Percentiles rank a stretch among this genome's conserved stretches.
These are phyloP conservation scores for Suillus ampliporus DNA, from an alignment of 768 basidiomycete genomes.

Conservation along the genomic window DNA sequence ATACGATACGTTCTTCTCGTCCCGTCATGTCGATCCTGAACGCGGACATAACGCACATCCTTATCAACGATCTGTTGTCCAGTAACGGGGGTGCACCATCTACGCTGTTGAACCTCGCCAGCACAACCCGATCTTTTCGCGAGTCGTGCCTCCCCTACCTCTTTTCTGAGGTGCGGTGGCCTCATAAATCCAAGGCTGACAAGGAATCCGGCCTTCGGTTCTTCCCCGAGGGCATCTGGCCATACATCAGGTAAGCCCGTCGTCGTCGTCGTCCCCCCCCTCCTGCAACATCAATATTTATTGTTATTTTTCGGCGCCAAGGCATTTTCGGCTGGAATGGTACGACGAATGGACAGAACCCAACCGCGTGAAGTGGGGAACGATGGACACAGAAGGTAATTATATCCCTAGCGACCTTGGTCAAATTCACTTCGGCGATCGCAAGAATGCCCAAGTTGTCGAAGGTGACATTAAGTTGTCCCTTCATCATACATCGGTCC, in stretches of 20 bases:
- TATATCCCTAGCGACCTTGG: slow-evolving; percentile 37
- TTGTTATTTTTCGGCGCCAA: slow-evolving; percentile 15
- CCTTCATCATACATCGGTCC: slow-evolving; percentile 37
- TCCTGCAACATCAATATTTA: background rate
- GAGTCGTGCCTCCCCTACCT: slow-evolving; percentile 37
- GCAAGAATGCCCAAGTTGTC: slow-evolving; percentile 37
- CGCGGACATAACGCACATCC: slow-evolving; percentile 41
- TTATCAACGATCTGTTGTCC: slow-evolving; percentile 32
- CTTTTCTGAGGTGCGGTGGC: slow-evolving; percentile 40
- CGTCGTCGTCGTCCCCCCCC: background rate
- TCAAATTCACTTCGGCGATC: slow-evolving; percentile 30
- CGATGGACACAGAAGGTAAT: slow-evolving; percentile 37
- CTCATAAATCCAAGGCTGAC: slow-evolving; percentile 35
- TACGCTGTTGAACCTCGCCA: slow-evolving; percentile 30
- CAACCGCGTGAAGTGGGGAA: slow-evolving; percentile 38
- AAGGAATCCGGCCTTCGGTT: slow-evolving; percentile 31
- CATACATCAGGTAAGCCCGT: slow-evolving; percentile 33
- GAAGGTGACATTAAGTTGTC: slow-evolving; percentile 34
- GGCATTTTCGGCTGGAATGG: slow-evolving; percentile 40
- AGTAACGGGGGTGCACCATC: slow-evolving; percentile 10
- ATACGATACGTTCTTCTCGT: slow-evolving; percentile 3
- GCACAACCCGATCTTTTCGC: slow-evolving; percentile 31
- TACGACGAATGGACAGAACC: slow-evolving; percentile 45
- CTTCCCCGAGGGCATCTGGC: slow-evolving; percentile 36
- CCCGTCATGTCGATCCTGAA: slow-evolving; percentile 35